Evolutionary conservation across 140 eudicot genomes (phyloP), one percentile per base, ranked within the genome.

Genomic region (Stevia rebaudiana): DNA sequence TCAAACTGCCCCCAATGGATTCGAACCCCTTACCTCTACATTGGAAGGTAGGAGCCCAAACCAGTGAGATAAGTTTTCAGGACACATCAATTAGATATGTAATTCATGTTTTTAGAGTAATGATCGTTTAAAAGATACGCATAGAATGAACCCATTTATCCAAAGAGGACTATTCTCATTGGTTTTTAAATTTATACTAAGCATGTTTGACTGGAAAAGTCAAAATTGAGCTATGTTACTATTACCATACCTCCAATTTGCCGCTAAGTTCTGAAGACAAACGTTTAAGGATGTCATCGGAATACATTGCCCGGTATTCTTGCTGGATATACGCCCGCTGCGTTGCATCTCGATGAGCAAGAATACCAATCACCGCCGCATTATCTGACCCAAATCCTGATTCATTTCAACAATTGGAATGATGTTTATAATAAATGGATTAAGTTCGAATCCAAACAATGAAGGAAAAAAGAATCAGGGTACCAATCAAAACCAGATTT

Each of bases 341-440:
- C 10, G 81, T 65, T 6, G 84, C 72, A 69, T 84, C 86, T 40
- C 90, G 74, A 42, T 81, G 86, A 25, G 86, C 90, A 59, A 80
- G 80, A 74, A 84, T 72, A 16, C 66, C 61, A 30, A 84, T 61
- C 19, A 84, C 84, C 5, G 83, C 78, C 5, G 73, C 76, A 46
- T 74, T 63, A 51, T 84, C 90, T 50, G 82, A 78, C 18, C 86
- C 90, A 31, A 84, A 74, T 53, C 86, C 90, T 83, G 76, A 58
- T 15, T 21, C 24, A 61, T 58, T 23, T 30, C 59, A 58, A 69
- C 24, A 49, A 19, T 28, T 28, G 33, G 4, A 1, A 4, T 28
- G 33, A 28, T 28, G 33, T 28, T 28, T 4, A 28, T 28, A 28
- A 1, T 1, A 28, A 4, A 28, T 28, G 33, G 33, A 28, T 28